phyloP scores from a whole-genome alignment of 768 basidiomycete species.

The Mycena belliarum region DNA sequence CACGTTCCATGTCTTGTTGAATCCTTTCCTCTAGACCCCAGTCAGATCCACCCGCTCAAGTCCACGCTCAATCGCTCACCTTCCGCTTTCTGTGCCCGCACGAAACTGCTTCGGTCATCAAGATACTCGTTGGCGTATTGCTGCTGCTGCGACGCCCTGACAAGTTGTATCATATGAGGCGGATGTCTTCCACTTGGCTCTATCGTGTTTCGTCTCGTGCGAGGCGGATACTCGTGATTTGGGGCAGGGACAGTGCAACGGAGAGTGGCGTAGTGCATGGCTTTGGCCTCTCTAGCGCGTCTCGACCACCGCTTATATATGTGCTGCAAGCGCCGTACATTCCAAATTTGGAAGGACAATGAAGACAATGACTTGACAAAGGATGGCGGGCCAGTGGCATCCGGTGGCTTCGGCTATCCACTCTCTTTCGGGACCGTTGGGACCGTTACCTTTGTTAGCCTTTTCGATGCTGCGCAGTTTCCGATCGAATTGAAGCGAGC shows the following conservation, averaged over 20 bases:
- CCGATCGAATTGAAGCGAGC: no score
- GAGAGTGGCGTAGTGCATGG: conserved; percentile 18
- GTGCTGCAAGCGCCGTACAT: not conserved
- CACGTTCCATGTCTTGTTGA: conserved; percentile 17
- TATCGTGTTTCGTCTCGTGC: conserved; percentile 15
- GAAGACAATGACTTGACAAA: not conserved
- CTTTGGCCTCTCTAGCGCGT: not conserved
- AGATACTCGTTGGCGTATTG: conserved; percentile 13
- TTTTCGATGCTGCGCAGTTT: no score
- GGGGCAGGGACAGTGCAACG: not conserved
- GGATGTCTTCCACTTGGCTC: conserved; percentile 5
- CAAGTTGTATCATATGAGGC: conserved; percentile 10
- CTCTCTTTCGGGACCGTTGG: no score
- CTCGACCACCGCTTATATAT: conserved; percentile 1
- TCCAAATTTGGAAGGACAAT: conserved; percentile 6
- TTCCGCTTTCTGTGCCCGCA: conserved; percentile 14
- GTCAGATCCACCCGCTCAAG: not conserved
- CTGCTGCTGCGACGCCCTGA: conserved; percentile 17
- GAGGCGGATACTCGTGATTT: not conserved
- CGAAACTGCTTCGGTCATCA: conserved; percentile 20
- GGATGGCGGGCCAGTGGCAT: no score
- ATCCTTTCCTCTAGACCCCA: conserved; percentile 14
- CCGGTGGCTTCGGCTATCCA: not conserved
- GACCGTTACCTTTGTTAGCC: no score
- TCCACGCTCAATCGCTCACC: not conserved